These are phyloP conservation scores for Trichoderma orchidacearum DNA, from an alignment of 495 filamentous ascomycete genomes.

Conservation along the genomic window DNA sequence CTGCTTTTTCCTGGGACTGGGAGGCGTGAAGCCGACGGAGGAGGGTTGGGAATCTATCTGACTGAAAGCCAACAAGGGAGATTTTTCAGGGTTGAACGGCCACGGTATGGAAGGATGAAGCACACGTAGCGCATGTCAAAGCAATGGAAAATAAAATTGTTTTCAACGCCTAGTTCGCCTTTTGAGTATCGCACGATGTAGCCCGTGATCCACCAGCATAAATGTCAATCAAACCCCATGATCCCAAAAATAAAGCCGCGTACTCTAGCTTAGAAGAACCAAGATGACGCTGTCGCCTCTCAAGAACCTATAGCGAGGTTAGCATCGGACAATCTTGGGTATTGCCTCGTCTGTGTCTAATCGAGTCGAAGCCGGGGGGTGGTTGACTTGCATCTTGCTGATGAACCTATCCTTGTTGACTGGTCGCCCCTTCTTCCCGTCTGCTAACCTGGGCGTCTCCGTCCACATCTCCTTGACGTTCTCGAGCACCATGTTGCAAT, in stretches of 20 bases:
- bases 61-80: background rate
- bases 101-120: background rate
- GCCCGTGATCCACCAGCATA: background rate
- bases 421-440: constrained; percentile 73
- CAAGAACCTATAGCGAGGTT: constrained; percentile 57
- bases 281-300: constrained; percentile 90
- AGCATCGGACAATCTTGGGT: constrained; percentile 6
- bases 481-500: constrained; percentile 85
- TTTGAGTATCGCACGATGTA: background rate
- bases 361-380: background rate
- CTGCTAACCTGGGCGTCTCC: constrained; percentile 64
- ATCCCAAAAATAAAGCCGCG: background rate
- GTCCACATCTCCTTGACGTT: constrained; percentile 99
- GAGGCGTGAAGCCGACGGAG: constrained; percentile 24
- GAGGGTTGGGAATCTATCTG: constrained; percentile 15
- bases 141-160: background rate
- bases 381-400: constrained; percentile 74
- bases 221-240: background rate
- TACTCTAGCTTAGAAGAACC: constrained; percentile 63
- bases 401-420: constrained; percentile 98
- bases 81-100: background rate
- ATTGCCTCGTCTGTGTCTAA: background rate
- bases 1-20: constrained; percentile 68
- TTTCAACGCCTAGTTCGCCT: constrained; percentile 2
- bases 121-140: background rate